These are phyloP conservation scores for Podospora bellae-mahoneyi DNA, from an alignment of 495 filamentous ascomycete genomes.

Conservation along the genomic window DNA sequence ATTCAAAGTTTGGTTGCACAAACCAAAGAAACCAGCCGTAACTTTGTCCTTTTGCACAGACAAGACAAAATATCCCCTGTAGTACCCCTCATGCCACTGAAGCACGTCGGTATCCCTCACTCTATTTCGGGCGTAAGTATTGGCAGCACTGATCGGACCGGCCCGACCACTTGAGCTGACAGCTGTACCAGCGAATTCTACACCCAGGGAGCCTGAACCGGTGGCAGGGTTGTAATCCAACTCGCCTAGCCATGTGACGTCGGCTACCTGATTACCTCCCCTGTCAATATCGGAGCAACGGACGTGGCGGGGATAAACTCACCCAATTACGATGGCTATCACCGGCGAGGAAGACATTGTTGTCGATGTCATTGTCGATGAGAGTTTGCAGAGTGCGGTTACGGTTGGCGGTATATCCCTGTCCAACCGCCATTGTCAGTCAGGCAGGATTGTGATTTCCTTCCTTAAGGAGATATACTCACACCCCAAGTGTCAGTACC, in stretches of 20 bases:
- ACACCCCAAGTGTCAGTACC: constrained; percentile 26
- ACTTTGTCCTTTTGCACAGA: constrained; percentile 47
- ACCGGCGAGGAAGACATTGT: constrained; percentile 61
- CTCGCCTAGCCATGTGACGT: constrained; percentile 57
- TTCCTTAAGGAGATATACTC: not conserved
- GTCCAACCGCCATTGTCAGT: constrained; percentile 22
- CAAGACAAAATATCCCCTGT: constrained; percentile 59
- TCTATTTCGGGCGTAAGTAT: constrained; percentile 39
- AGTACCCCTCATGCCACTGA: constrained; percentile 63
- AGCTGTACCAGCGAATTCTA: constrained; percentile 61
- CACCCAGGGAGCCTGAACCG: constrained; percentile 55
- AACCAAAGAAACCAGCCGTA: constrained; percentile 54
- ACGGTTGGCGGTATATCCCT: constrained; percentile 58
- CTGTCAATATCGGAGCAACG: constrained; percentile 50
- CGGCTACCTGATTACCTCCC: constrained; percentile 31
- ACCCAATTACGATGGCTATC: constrained; percentile 62
- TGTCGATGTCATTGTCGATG: constrained; percentile 55
- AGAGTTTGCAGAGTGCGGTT: constrained; percentile 58
- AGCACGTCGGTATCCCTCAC: constrained; percentile 54
- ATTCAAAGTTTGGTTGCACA: not conserved
- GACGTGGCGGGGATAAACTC: constrained; percentile 54
- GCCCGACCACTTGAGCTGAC: constrained; percentile 53
- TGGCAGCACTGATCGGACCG: constrained; percentile 43
- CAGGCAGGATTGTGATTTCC: not conserved
- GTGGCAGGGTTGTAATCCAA: constrained; percentile 51